These are phyloP conservation scores for Pachysolen tannophilus DNA, from an alignment of 805 yeast genomes.

Conservation along the genomic window DNA sequence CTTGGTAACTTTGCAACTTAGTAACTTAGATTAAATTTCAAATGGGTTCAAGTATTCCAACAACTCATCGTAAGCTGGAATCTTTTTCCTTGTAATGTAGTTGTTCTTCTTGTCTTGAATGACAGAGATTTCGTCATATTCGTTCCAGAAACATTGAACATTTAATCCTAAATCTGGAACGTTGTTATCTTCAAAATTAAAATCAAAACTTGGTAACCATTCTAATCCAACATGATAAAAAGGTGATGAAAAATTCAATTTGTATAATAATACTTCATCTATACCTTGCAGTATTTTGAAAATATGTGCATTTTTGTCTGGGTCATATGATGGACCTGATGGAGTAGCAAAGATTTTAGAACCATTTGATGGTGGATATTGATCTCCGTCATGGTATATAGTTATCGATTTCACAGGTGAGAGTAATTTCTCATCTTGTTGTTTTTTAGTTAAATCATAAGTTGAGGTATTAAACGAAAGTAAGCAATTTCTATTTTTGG, in stretches of 20 bases:
- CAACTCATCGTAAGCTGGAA: conserved; percentile 71
- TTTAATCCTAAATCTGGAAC: conserved; percentile 42
- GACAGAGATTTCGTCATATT: conserved; percentile 40
- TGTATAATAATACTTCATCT: conserved; percentile 55
- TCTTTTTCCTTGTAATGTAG: conserved; percentile 23
- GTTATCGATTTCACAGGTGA: conserved; percentile 63
- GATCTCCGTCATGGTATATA: conserved; percentile 31
- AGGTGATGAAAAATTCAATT: conserved; percentile 47
- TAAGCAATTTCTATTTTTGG: conserved; percentile 58
- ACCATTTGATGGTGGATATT: conserved; percentile 4
- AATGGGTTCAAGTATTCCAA: conserved; percentile 52
- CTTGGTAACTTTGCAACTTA: too few relatives aligned
- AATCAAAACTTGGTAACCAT: conserved; percentile 51
- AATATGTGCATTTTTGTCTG: conserved; percentile 21
- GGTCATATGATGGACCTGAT: conserved; percentile 36
- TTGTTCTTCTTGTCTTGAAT: conserved; percentile 32
- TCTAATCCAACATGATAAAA: conserved; percentile 56
- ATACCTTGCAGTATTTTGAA: conserved; percentile 58
- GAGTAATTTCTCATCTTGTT: conserved; percentile 22
- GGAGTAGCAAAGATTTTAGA: conserved; percentile 22
- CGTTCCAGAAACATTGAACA: conserved; percentile 75
- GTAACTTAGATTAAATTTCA: too few relatives aligned
- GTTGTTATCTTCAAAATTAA: conserved; percentile 23
- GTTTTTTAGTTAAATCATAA: conserved; percentile 22
- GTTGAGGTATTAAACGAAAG: conserved; percentile 47